These are phyloP conservation scores for Saccharomyces hybrid DNA, from an alignment of 1,139 yeast genomes.

Conservation along the genomic window DNA sequence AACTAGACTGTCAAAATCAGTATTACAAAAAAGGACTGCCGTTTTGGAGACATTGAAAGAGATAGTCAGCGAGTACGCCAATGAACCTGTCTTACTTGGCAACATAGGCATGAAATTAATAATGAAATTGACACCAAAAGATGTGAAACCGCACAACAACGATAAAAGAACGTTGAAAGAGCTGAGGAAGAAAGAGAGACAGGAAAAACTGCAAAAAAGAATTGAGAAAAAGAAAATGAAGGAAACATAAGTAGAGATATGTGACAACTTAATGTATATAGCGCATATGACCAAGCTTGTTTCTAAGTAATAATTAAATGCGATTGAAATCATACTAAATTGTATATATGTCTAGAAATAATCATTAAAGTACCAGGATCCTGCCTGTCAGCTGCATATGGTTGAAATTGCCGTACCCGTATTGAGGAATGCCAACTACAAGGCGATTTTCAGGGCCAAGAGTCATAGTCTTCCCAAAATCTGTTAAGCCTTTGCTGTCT, in stretches of 20 bases:
- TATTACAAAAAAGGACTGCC: conserved; percentile 25
- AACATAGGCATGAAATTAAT: conserved; percentile 25
- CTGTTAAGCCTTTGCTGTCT: conserved; percentile 30
- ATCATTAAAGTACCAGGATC: conserved; percentile 8
- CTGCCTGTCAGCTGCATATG: conserved; percentile 15
- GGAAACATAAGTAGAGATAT: not conserved
- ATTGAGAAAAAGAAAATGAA: conserved; percentile 18
- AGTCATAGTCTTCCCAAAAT: conserved; percentile 38
- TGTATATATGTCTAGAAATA: not conserved
- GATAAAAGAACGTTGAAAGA: conserved; percentile 19
- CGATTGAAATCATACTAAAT: not conserved
- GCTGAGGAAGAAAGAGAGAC: conserved; percentile 25
- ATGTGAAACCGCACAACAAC: conserved; percentile 16
- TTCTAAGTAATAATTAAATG: not conserved
- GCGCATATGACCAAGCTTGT: not conserved
- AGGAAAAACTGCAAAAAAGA: conserved; percentile 22
- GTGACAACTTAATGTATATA: not conserved
- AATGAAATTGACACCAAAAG: conserved; percentile 27
- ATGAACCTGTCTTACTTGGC: conserved; percentile 32
- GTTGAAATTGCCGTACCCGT: conserved; percentile 30
- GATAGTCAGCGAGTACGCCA: conserved; percentile 29
- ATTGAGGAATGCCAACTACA: conserved; percentile 43
- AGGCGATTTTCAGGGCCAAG: conserved; percentile 25
- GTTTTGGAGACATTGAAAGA: conserved; percentile 31
- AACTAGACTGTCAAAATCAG: conserved; percentile 18